Evolutionary conservation across 2,329 filamentous ascomycete species (phyloP).

Genomic region (Aspergillus jensenii): DNA sequence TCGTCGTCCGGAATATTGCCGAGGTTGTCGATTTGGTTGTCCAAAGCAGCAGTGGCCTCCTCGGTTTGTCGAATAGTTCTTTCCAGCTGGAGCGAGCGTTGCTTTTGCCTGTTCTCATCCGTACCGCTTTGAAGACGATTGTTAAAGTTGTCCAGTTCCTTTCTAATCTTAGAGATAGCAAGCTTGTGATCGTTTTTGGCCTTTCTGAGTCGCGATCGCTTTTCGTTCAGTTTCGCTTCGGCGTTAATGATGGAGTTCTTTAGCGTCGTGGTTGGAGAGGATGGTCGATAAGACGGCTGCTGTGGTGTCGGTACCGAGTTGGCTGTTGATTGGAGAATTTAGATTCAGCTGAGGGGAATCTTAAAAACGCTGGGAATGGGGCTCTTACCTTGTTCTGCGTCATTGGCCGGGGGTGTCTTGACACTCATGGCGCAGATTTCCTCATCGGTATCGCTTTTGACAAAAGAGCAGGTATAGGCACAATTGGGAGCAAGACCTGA

Average conservation of each 20-base stretch:
- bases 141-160: constrained; percentile 60
- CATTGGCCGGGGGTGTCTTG: constrained; percentile 60
- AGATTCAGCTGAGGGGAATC: not conserved
- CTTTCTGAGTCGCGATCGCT: constrained; percentile 58
- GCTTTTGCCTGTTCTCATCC: constrained; percentile 62
- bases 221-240: constrained; percentile 60
- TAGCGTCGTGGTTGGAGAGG: constrained; percentile 64
- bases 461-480: constrained; percentile 64
- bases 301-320: constrained; percentile 48
- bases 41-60: constrained; percentile 57
- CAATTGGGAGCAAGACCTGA: constrained; percentile 64
- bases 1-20: constrained; percentile 60
- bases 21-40: constrained; percentile 54
- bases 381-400: constrained; percentile 56
- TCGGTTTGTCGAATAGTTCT: constrained; percentile 65
- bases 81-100: constrained; percentile 61
- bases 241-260: constrained; percentile 65
- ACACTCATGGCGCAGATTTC: constrained; percentile 61
- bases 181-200: constrained; percentile 63
- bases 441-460: constrained; percentile 56
- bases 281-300: constrained; percentile 60
- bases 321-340: constrained; percentile 23
- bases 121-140: constrained; percentile 59
- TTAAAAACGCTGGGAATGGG: not conserved
- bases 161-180: constrained; percentile 57